Conservation (phyloP, 495 filamentous ascomycete species). For the Penicillium angulare region DNA sequence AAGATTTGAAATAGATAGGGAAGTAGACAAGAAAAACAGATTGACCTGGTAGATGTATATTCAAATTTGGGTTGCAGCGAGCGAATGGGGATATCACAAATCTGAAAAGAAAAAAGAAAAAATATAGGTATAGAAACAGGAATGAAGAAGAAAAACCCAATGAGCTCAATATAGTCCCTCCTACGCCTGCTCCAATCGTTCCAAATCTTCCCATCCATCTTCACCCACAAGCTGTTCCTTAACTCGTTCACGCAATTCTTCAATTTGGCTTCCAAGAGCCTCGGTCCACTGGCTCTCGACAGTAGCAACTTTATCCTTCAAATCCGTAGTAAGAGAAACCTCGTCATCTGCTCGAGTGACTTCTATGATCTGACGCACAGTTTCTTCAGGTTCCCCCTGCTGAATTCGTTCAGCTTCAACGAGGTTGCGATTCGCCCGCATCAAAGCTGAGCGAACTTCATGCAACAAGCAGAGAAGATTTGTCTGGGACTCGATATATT, state of each 20-base stretch:
- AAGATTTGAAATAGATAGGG: no score
- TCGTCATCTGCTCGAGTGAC: conserved; percentile 65
- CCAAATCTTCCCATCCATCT: conserved; percentile 71
- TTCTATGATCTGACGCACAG: conserved; percentile 54
- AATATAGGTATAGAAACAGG: conserved; percentile 12
- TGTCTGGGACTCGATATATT: conserved; percentile 93
- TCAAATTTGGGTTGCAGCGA: conserved; percentile 18
- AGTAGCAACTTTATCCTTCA: conserved; percentile 86
- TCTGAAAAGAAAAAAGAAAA: conserved; percentile 8
- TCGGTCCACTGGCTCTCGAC: conserved; percentile 87
- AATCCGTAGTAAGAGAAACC: conserved; percentile 69
- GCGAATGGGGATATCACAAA: conserved; percentile 33
- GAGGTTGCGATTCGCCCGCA: conserved; percentile 53
- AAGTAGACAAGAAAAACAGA: no score
- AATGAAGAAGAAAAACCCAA: conserved; percentile 2
- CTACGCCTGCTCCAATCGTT: conserved; percentile 42
- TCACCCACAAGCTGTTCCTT: conserved; percentile 63
- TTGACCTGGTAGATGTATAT: no score
- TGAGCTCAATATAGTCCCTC: no score
- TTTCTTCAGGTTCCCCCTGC: conserved; percentile 52
- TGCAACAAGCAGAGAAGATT: conserved; percentile 92
- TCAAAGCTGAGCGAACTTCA: conserved; percentile 81
- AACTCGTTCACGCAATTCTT: conserved; percentile 54
- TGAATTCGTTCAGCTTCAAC: conserved; percentile 58
- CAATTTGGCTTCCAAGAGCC: conserved; percentile 60